These are phyloP conservation scores for Talaromyces sp. DNA, from an alignment of 2,329 filamentous ascomycete genomes.

Conservation along the genomic window DNA sequence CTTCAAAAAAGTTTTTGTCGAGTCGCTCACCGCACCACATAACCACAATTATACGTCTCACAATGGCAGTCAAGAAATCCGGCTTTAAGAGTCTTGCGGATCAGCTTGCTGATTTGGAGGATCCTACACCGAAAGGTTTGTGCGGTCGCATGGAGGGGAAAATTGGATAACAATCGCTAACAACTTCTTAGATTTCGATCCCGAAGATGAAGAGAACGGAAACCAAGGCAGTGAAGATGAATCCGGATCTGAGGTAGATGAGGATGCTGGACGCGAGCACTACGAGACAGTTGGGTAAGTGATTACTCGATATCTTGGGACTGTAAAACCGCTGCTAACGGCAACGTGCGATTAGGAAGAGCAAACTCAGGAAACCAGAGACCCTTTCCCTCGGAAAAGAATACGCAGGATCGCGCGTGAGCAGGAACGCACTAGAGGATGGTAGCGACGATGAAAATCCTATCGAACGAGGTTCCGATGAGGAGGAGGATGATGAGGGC, in stretches of 20 bases:
- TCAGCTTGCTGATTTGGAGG: slow-evolving; percentile 62
- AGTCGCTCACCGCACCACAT: background rate
- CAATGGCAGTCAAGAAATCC: slow-evolving; percentile 5
- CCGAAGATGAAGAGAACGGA: slow-evolving; percentile 64
- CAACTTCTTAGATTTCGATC: slow-evolving; percentile 70
- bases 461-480: slow-evolving; percentile 35
- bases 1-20: slow-evolving; percentile 17
- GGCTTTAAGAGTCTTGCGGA: slow-evolving; percentile 50
- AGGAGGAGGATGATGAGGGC: slow-evolving; percentile 30
- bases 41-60: background rate
- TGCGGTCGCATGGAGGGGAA: background rate
- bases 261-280: slow-evolving; percentile 72
- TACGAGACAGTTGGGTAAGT: slow-evolving; percentile 72
- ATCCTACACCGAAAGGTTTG: slow-evolving; percentile 62
- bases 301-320: background rate
- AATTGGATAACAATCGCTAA: background rate
- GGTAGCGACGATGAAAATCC: slow-evolving; percentile 51
- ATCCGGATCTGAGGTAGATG: slow-evolving; percentile 47
- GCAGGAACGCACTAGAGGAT: slow-evolving; percentile 64
- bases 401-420: slow-evolving; percentile 76
- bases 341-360: slow-evolving; percentile 60
- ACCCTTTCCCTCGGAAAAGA: slow-evolving; percentile 69
- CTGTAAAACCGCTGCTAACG: slow-evolving; percentile 48
- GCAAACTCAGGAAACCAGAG: slow-evolving; percentile 74
- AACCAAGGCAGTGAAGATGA: slow-evolving; percentile 57